Evolutionary conservation across 2,329 filamentous ascomycete genomes (phyloP), one percentile per base, ranked within the genome.

Genomic region (Nannizziopsis arthrosporioides): DNA sequence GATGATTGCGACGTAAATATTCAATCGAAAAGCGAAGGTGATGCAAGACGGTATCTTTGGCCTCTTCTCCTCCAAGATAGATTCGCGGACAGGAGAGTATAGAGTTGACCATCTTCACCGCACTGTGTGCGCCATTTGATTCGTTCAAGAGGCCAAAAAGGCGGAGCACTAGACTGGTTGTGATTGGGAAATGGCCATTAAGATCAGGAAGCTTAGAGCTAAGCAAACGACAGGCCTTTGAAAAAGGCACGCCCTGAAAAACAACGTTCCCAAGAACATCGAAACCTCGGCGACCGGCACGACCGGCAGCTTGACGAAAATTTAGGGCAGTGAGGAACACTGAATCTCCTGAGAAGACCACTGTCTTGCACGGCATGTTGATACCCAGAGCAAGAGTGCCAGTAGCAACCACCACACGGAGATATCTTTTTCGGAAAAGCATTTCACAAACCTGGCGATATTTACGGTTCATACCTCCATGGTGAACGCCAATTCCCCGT

Each of bases 341-440:
- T 0, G 80, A 85, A 60, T 89, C 84, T 0, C 82, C 83, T 12
- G 73, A 74, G 61, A 90, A 90, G 1, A 87, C 77, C 0, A 88
- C 83, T 1, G 84, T 90, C 61, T 85, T 85, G 61, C 84, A 89
- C 8, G 85, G 85, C 81, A 86, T 85, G 56, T 86, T 90, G 68
- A 90, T 83, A 68, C 85, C 85, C 4, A 89, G 68, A 1, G 82
- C 81, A 17, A 88, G 72, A 0, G 84, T 88, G 1, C 83, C 84
- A 1, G 84, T 89, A 0, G 84, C 84, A 19, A 89, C 73, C 22
- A 89, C 78, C 1, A 83, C 79, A 6, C 76, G 74, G 36, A 89
- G 63, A 58, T 77, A 88, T 0, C 83, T 82, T 60, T 77, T 82
- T 7, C 85, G 75, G 65, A 87, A 88, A 6, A 87, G 66, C 51